These are phyloP conservation scores for Phytophthora brassicae DNA, from an alignment of 352 stramenopile species.

Conservation along the genomic window DNA sequence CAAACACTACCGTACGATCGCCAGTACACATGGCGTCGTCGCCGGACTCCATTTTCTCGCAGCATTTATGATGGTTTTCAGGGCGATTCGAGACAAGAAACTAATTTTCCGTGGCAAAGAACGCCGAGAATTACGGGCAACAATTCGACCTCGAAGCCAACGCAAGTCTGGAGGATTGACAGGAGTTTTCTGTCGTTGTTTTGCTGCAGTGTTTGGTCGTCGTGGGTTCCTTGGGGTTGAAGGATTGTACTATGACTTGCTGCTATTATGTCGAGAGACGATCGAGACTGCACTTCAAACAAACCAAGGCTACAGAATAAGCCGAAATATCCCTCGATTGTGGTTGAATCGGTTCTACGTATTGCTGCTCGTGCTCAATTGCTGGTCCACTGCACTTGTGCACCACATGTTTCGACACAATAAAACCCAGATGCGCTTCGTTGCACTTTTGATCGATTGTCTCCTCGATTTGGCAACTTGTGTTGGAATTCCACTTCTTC, in stretches of 20 bases:
- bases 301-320: conserved; percentile 35
- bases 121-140: background rate
- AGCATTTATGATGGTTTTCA: conserved; percentile 18
- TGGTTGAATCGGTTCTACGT: conserved; percentile 47
- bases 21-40: conserved; percentile 14
- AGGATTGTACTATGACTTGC: conserved; percentile 27
- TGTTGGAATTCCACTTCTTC: conserved; percentile 27
- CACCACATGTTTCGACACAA: conserved; percentile 32
- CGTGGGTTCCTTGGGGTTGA: conserved; percentile 28
- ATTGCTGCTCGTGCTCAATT: conserved; percentile 32
- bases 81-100: conserved; percentile 22
- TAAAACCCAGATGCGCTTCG: conserved; percentile 28
- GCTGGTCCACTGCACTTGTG: conserved; percentile 38
- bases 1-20: conserved; percentile 13
- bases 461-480: conserved; percentile 33
- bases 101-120: conserved; percentile 18
- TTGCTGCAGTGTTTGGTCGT: conserved; percentile 22
- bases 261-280: conserved; percentile 36
- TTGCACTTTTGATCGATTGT: conserved; percentile 28
- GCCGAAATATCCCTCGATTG: conserved; percentile 23
- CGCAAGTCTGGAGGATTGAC: background rate
- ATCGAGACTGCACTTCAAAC: conserved; percentile 32
- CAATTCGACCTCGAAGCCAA: background rate
- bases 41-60: conserved; percentile 17
- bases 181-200: conserved; percentile 1